Conservation (phyloP, 257 asterid genomes). For the Forsythia viridissima region DNA sequence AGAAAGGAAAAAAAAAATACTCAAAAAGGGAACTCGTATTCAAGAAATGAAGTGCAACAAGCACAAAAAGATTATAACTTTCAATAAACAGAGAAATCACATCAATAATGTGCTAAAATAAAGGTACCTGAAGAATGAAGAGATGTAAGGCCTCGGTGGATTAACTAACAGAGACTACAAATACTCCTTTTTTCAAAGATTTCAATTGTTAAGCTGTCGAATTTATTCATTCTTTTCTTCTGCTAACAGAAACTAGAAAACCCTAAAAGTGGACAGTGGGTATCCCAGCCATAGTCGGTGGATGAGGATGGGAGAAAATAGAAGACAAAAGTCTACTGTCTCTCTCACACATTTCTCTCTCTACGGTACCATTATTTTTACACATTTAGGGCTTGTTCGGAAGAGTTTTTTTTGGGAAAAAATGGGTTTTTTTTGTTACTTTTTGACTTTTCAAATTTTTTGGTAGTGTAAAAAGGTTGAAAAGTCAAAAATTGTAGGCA, state of each 20-base stretch:
- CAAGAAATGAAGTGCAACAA: not conserved
- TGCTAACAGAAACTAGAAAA: not conserved
- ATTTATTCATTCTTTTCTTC: too few species aligned
- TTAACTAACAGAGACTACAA: conserved; percentile 13
- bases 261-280: not conserved
- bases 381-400: too few species aligned
- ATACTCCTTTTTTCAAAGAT: not conserved
- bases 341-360: not conserved
- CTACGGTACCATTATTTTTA: not conserved
- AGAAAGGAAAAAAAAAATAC: not conserved
- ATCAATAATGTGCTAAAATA: not conserved
- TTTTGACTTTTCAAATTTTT: too few species aligned
- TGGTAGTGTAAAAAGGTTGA: too few species aligned
- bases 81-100: not conserved
- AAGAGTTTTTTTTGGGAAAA: too few species aligned
- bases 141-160: conserved; percentile 36
- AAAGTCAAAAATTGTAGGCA: too few species aligned
- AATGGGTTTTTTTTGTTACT: too few species aligned
- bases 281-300: not conserved
- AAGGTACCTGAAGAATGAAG: conserved; percentile 41
- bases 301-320: not conserved
- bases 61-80: conserved; percentile 6
- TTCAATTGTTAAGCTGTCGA: not conserved
- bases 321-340: not conserved
- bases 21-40: not conserved